A percentile compares a stretch with the other conserved stretches of the same genome.
Conservation (phyloP, 2,329 filamentous ascomycete species). For the Hypoxylon sp. region DNA sequence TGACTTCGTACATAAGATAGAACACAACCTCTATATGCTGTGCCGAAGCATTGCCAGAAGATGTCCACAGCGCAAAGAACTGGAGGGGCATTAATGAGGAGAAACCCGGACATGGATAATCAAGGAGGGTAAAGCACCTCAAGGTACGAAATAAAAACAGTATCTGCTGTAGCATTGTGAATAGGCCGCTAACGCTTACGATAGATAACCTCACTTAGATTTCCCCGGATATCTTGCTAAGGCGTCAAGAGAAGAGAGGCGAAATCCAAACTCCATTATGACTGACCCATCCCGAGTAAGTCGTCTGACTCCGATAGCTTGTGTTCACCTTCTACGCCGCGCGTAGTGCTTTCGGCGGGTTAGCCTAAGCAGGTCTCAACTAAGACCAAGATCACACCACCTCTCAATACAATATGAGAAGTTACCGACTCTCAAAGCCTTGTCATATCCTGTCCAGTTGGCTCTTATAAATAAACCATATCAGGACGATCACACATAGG, state of each 20-base stretch:
- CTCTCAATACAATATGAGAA: background rate
- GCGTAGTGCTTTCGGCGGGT: background rate
- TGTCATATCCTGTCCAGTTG: background rate
- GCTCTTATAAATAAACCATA: background rate
- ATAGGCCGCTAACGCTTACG: background rate
- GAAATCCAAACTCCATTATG: background rate
- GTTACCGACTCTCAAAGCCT: background rate
- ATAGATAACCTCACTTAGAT: background rate
- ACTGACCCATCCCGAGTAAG: background rate
- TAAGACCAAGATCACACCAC: background rate
- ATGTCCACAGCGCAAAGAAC: too few species aligned
- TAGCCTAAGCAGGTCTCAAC: background rate
- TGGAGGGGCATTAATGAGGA: too few species aligned
- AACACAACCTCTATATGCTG: too few species aligned
- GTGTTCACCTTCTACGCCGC: background rate
- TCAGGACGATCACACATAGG: conserved; percentile 17
- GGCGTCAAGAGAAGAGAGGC: background rate
- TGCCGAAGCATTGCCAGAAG: too few species aligned
- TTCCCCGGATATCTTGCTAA: background rate
- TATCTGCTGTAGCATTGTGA: background rate
- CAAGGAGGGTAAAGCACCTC: background rate
- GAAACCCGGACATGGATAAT: background rate
- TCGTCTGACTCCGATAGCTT: background rate
- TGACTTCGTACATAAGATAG: too few species aligned
- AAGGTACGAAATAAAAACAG: background rate